A percentile compares a stretch with the other conserved stretches of the same genome.
These are phyloP conservation scores for Gelatoporia subvermispora DNA, from an alignment of 768 basidiomycete species.

Conservation along the genomic window DNA sequence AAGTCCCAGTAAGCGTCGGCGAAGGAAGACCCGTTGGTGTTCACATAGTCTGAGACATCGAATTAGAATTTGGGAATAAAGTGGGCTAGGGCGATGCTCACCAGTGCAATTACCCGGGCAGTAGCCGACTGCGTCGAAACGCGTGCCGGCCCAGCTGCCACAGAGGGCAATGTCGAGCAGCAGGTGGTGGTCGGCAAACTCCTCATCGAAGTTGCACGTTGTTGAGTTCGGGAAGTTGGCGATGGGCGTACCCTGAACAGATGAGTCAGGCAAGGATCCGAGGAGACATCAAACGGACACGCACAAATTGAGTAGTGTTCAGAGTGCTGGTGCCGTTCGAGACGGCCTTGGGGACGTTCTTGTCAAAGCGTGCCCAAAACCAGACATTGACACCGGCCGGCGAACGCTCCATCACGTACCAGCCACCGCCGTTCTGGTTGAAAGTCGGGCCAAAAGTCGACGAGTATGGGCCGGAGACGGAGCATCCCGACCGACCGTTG, in stretches of 20 bases:
- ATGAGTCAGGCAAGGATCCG: not conserved
- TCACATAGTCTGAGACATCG: slow-evolving; percentile 46
- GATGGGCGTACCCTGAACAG: slow-evolving; percentile 44
- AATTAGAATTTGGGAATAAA: too few species aligned
- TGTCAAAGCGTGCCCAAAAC: slow-evolving; percentile 56
- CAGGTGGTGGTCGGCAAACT: slow-evolving; percentile 55
- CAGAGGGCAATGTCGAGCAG: slow-evolving; percentile 68
- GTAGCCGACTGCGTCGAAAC: slow-evolving; percentile 40
- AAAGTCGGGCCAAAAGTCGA: slow-evolving; percentile 54
- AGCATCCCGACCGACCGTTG: slow-evolving; percentile 51
- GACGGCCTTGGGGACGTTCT: slow-evolving; percentile 44
- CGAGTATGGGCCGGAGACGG: slow-evolving; percentile 34
- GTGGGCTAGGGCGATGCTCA: slow-evolving; percentile 24
- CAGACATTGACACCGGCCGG: slow-evolving; percentile 54
- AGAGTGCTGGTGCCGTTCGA: slow-evolving; percentile 32
- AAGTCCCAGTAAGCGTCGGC: slow-evolving; percentile 49
- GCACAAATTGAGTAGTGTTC: slow-evolving; percentile 51
- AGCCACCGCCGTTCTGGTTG: slow-evolving; percentile 59
- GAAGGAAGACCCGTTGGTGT: slow-evolving; percentile 65
- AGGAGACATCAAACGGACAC: slow-evolving; percentile 5
- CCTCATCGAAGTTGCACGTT: slow-evolving; percentile 46
- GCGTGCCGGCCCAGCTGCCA: slow-evolving; percentile 53
- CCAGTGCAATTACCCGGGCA: slow-evolving; percentile 50
- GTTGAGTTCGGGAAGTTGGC: slow-evolving; percentile 55
- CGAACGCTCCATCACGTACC: slow-evolving; percentile 61